Evolutionary conservation across 768 basidiomycete genomes (phyloP).

Genomic region (Trametopsis cervina): DNA sequence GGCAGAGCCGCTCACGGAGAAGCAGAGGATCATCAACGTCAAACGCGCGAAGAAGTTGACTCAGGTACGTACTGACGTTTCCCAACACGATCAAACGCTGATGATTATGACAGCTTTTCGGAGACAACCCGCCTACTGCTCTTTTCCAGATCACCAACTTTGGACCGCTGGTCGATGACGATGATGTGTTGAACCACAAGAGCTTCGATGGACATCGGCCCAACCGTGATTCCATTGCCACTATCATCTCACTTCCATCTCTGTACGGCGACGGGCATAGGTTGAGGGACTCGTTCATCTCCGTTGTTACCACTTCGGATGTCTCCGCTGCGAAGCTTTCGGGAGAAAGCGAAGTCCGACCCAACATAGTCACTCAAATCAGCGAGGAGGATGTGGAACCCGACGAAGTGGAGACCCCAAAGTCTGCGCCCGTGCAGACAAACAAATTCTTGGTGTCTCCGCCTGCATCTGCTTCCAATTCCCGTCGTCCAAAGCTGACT

Average conservation of each 20-base stretch:
- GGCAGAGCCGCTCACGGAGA: conserved; percentile 19
- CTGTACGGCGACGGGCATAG: neutral
- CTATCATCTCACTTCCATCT: conserved; percentile 15
- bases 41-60: conserved; percentile 44
- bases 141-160: conserved; percentile 30
- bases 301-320: conserved; percentile 9
- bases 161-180: conserved; percentile 13
- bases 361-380: neutral
- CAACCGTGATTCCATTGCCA: conserved; percentile 17
- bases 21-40: conserved; percentile 34
- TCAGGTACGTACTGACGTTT: conserved; percentile 39
- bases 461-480: too few relatives aligned
- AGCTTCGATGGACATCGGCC: conserved; percentile 10
- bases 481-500: too few relatives aligned
- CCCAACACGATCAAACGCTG: neutral
- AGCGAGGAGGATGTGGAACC: neutral
- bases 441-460: too few relatives aligned
- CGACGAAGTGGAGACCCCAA: neutral
- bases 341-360: neutral
- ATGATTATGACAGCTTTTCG: conserved; percentile 35
- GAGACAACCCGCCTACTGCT: conserved; percentile 39
- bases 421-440: neutral
- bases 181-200: conserved; percentile 6
- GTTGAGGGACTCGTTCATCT: conserved; percentile 13
- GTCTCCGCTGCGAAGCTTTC: conserved; percentile 4